phyloP scores from a whole-genome alignment of 176 grass and related monocot species.

The Canna indica region DNA sequence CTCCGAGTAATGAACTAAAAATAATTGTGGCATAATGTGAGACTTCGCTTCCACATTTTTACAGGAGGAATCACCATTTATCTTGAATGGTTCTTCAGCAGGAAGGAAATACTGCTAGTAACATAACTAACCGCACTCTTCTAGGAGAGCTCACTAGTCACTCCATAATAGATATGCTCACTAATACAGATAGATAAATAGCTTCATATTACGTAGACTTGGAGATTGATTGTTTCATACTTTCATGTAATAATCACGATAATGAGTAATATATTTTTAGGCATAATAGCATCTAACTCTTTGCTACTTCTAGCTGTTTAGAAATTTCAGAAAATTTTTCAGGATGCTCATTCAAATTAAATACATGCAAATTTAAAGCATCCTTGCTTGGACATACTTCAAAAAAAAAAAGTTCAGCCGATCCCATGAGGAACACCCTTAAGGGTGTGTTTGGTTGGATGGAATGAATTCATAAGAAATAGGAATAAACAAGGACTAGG shows the following conservation, averaged over 20 bases:
- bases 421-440: background rate
- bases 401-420: background rate
- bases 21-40: background rate
- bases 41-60: background rate
- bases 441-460: too few species aligned
- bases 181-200: too few species aligned
- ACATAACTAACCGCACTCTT: too few species aligned
- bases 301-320: background rate
- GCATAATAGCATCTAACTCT: background rate
- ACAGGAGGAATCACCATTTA: background rate
- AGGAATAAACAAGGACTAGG: too few species aligned
- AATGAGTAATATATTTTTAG: background rate
- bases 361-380: background rate
- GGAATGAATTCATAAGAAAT: too few species aligned
- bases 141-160: too few species aligned
- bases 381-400: background rate
- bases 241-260: background rate
- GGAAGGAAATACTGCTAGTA: too few species aligned
- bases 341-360: background rate
- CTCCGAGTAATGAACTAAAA: background rate
- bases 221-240: too few species aligned
- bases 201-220: too few species aligned
- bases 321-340: background rate
- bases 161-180: too few species aligned
- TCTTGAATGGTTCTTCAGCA: background rate